Conservation (phyloP, 345 rosid genomes). For the Brassica incana region DNA sequence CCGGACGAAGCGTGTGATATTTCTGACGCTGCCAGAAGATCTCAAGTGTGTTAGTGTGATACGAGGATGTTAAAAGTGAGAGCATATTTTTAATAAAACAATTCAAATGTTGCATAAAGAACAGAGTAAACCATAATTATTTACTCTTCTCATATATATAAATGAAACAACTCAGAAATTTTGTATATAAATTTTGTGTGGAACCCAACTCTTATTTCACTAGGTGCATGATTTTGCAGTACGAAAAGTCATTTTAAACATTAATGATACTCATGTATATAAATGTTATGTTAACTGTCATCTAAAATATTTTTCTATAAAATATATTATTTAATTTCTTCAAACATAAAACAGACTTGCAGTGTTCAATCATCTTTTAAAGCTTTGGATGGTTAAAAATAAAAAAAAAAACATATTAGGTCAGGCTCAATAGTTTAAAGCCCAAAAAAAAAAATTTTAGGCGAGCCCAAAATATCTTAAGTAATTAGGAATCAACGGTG, state of each 20-base stretch:
- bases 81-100: background rate
- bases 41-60: background rate
- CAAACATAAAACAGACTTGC: no score
- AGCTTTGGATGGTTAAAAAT: no score
- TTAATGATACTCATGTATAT: background rate
- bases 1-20: background rate
- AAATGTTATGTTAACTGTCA: no score
- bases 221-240: background rate
- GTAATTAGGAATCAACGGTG: constrained; percentile 1
- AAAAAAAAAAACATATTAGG: background rate
- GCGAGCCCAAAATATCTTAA: background rate
- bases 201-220: background rate
- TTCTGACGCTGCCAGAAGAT: constrained; percentile 5
- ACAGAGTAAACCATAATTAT: background rate
- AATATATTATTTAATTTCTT: no score
- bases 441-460: background rate
- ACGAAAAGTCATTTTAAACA: background rate
- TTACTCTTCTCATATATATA: background rate
- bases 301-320: no score
- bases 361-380: no score
- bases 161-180: background rate
- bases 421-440: background rate
- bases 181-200: background rate
- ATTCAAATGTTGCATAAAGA: background rate
- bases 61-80: background rate